Base-by-base conservation (phyloP, 1,284 basidiomycete genomes). In the Melampsora larici-populina region DNA sequence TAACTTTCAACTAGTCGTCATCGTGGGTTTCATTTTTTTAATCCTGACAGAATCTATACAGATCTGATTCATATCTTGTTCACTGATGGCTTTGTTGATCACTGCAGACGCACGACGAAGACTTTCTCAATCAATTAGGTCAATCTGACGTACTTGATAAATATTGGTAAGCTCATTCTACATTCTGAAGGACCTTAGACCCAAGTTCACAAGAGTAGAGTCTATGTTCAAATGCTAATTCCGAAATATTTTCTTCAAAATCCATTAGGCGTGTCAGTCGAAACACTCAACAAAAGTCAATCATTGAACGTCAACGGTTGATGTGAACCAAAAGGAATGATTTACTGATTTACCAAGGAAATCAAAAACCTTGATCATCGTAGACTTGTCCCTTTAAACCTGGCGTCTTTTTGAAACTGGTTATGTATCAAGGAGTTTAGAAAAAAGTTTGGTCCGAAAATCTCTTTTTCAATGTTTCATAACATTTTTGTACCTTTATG, bases 1-100 rank as follows among this genome's bases (percentile, higher is more conserved):
- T 9, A 97, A 97, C 84, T 97, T 98, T 88, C 96, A 99, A 85
- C 88, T 99, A 64, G 92, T 99, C 80, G 92, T 99, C 82, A 99
- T 99, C 84, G 79, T 80, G 24, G 83, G 79, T 29, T 24, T 36
- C 60, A 62, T 95, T 93, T n/a, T 24, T n/a, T 5, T 24, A 26
- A 21, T 26, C 18, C n/a, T n/a, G 9, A 24, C n/a, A 9, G 1
- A 15, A 11, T 60, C 21, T 13, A 15, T 17, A 46, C 43, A 46
- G 7, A 11, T 11, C 11, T 58, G 36, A 55, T 70, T 43, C 24
- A n/a, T 18, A 1, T 8, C 36, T 40, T 4, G 1, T 70, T 21
- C 43, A 46, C 43, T 46, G 15, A 43, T 11, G 29, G 68, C 18
- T 15, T 65, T 8, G n/a, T 29, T 60, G 21, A 33, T 49, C 18